phyloP scores from a whole-genome alignment of 345 rosid species.

The Eucalyptus tenuipes region DNA sequence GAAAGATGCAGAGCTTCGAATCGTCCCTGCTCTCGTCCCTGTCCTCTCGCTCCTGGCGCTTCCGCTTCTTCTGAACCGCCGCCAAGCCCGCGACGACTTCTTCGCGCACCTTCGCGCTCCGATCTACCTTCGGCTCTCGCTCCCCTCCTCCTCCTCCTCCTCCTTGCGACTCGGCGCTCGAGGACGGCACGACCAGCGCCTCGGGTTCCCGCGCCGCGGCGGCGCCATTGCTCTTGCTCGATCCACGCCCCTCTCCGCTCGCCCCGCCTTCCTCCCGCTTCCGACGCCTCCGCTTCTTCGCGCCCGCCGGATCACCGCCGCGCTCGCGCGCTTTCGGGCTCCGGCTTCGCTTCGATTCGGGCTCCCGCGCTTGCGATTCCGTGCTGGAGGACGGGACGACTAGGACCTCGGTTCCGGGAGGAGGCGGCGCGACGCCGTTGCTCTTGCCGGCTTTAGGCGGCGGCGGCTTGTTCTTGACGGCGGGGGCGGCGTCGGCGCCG shows the following conservation, averaged over 20 bases:
- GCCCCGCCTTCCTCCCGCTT: not conserved
- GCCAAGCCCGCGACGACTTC: not conserved
- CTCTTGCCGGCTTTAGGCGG: not conserved
- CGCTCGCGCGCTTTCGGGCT: not conserved
- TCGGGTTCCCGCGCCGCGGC: not conserved
- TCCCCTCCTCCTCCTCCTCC: not conserved
- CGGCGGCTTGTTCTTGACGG: not conserved
- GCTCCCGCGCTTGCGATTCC: not conserved
- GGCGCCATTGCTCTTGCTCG: not conserved
- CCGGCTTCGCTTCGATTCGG: not conserved
- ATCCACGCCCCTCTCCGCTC: not conserved
- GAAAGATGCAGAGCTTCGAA: conserved; percentile 33
- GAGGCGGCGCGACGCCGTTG: not conserved
- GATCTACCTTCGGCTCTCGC: not conserved
- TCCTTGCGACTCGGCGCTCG: conserved; percentile 7
- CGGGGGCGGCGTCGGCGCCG: not conserved
- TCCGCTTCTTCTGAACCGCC: not conserved
- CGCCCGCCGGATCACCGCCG: not conserved
- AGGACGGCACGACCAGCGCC: not conserved
- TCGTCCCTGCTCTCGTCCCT: conserved; percentile 21
- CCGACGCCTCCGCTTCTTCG: not conserved
- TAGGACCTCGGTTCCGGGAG: not conserved
- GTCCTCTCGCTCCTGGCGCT: conserved; percentile 5
- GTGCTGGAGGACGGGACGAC: not conserved
- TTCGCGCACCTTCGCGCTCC: not conserved